Evolutionary conservation across 495 filamentous ascomycete genomes (phyloP).

Genomic region (Penicillium alfredii): DNA sequence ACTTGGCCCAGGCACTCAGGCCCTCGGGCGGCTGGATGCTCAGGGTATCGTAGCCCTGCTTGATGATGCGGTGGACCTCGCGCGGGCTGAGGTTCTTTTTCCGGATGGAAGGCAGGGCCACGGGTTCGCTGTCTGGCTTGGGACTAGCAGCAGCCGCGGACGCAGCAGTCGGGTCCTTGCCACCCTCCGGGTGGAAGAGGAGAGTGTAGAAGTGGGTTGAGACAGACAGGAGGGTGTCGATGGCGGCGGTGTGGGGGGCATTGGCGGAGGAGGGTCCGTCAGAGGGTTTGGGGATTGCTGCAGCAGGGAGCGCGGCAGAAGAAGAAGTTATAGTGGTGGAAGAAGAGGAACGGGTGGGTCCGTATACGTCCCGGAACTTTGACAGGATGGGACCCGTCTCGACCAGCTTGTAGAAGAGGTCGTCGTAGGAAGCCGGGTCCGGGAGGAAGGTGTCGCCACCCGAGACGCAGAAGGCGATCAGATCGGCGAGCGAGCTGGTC

Average conservation of each 20-base stretch:
- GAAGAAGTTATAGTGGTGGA: slow-evolving; percentile 10
- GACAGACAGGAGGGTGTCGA: slow-evolving; percentile 78
- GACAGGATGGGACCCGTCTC: slow-evolving; percentile 79
- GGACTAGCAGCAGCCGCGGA: slow-evolving; percentile 10
- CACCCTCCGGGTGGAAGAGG: slow-evolving; percentile 56
- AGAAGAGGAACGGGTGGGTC: slow-evolving; percentile 16
- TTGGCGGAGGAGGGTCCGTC: slow-evolving; percentile 12
- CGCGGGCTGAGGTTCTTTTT: slow-evolving; percentile 67
- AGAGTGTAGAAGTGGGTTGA: slow-evolving; percentile 82
- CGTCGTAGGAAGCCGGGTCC: slow-evolving; percentile 80
- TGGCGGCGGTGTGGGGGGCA: slow-evolving; percentile 45
- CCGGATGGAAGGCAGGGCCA: slow-evolving; percentile 28
- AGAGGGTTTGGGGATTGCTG: not conserved
- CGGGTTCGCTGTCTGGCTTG: slow-evolving; percentile 22
- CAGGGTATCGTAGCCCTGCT: slow-evolving; percentile 90
- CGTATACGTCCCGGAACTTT: slow-evolving; percentile 76
- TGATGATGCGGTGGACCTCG: slow-evolving; percentile 86
- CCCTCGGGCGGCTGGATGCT: slow-evolving; percentile 81
- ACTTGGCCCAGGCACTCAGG: slow-evolving; percentile 67
- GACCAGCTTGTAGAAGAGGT: slow-evolving; percentile 96
- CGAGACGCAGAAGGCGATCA: slow-evolving; percentile 83
- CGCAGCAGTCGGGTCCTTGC: slow-evolving; percentile 17
- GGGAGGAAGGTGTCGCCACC: slow-evolving; percentile 91
- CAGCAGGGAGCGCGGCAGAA: slow-evolving; percentile 3
- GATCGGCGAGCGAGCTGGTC: slow-evolving; percentile 58